A percentile compares a stretch with the other conserved stretches of the same genome.
These are phyloP conservation scores for Aspergillus hancockii DNA, from an alignment of 495 filamentous ascomycete genomes.

Conservation along the genomic window DNA sequence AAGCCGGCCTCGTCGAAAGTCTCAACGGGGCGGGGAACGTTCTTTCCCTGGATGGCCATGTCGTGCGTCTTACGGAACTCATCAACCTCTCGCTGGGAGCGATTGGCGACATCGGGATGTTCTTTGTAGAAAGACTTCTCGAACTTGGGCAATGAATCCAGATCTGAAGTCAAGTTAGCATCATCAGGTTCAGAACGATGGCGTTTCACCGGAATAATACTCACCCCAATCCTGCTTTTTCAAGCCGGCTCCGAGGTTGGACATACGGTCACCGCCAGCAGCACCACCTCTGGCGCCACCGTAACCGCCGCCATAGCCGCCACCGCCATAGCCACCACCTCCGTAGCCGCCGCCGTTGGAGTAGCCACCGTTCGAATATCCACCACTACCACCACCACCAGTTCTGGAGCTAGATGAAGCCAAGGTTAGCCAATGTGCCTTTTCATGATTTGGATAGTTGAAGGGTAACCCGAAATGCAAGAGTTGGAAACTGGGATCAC, in stretches of 20 bases:
- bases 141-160: constrained; percentile 84
- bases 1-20: constrained; percentile 98
- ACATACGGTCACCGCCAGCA: constrained; percentile 87
- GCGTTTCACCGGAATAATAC: constrained; percentile 30
- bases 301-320: constrained; percentile 55
- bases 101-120: constrained; percentile 70
- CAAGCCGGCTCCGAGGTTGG: constrained; percentile 79
- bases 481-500: neutral
- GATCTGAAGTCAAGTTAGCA: constrained; percentile 56
- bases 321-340: constrained; percentile 42
- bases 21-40: constrained; percentile 89
- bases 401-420: constrained; percentile 39
- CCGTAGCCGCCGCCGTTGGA: constrained; percentile 41
- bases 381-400: constrained; percentile 45
- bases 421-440: constrained; percentile 20
- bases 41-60: constrained; percentile 73
- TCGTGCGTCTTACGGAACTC: constrained; percentile 80
- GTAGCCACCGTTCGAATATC: constrained; percentile 52
- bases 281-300: constrained; percentile 50
- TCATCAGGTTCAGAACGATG: neutral
- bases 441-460: neutral
- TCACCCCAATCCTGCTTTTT: constrained; percentile 86
- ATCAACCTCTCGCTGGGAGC: constrained; percentile 77
- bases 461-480: neutral
- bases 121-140: constrained; percentile 99